A percentile compares a stretch with the other conserved stretches of the same genome.
Conservation (phyloP, 768 basidiomycete genomes). For the Tremella mesenterica region DNA sequence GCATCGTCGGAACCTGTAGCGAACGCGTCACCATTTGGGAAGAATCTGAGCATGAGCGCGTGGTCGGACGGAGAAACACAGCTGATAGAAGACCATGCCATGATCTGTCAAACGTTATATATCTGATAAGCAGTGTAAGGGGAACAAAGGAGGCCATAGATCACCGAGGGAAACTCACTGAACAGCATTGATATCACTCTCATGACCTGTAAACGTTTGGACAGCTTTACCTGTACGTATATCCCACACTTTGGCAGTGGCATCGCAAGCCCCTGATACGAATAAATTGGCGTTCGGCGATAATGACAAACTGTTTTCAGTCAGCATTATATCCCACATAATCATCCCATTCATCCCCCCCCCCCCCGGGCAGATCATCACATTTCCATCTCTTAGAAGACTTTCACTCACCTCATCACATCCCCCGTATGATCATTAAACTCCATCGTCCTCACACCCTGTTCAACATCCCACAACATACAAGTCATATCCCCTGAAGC, state of each 20-base stretch:
- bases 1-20: conserved; percentile 98
- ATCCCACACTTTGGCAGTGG: conserved; percentile 98
- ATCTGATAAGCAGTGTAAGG: no score
- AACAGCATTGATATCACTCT: conserved; percentile 98
- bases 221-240: conserved; percentile 95
- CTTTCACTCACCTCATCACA: conserved; percentile 80
- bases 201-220: conserved; percentile 96
- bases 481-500: conserved; percentile 99
- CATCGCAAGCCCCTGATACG: conserved; percentile 98
- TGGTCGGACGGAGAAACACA: background rate
- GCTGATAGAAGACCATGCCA: no score
- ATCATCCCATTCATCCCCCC: no score
- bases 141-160: background rate
- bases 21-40: conserved; percentile 98
- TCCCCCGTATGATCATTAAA: conserved; percentile 99
- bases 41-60: conserved; percentile 60
- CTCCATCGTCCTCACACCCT: conserved; percentile 92
- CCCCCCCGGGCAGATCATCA: background rate
- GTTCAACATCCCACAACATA: conserved; percentile 99
- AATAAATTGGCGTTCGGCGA: conserved; percentile 90
- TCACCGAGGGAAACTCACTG: conserved; percentile 56
- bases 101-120: no score
- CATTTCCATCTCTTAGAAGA: background rate
- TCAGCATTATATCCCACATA: background rate
- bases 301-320: conserved; percentile 67